These are phyloP conservation scores for Populus pruinosa DNA, from an alignment of 345 rosid genomes.

Conservation along the genomic window DNA sequence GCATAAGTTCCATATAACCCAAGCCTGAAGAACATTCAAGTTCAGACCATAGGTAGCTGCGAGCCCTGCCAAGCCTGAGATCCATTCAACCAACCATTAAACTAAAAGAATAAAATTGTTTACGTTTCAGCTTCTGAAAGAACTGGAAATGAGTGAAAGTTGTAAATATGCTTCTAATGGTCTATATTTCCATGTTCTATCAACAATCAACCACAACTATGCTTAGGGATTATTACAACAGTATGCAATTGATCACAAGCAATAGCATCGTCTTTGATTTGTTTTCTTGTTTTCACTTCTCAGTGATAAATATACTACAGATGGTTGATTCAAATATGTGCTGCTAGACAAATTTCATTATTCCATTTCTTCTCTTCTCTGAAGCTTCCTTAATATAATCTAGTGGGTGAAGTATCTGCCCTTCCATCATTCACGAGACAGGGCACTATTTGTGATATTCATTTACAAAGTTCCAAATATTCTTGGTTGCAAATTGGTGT, in stretches of 20 bases:
- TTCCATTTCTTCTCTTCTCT: not conserved
- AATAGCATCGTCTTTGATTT: not conserved
- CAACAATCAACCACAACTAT: not conserved
- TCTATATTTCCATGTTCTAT: not conserved
- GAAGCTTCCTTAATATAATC: not conserved
- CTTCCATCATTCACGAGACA: not conserved
- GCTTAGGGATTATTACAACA: not conserved
- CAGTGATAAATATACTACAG: not conserved
- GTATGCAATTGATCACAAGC: not conserved
- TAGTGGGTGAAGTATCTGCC: not conserved
- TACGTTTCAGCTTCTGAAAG: not conserved
- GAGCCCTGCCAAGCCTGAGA: constrained; percentile 62
- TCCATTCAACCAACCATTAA: constrained; percentile 13
- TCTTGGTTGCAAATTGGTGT: not conserved
- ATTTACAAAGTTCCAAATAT: not conserved
- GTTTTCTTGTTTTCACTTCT: not conserved
- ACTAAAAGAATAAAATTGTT: not conserved
- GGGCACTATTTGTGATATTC: not conserved
- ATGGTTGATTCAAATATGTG: not conserved
- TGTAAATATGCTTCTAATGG: not conserved
- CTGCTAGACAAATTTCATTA: not conserved
- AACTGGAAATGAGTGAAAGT: not conserved
- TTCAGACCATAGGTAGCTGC: constrained; percentile 61
- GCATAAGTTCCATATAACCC: constrained; percentile 78
- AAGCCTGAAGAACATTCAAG: constrained; percentile 68